Evolutionary conservation across 2,329 filamentous ascomycete species (phyloP).

Genomic region (Claviceps pusilla): DNA sequence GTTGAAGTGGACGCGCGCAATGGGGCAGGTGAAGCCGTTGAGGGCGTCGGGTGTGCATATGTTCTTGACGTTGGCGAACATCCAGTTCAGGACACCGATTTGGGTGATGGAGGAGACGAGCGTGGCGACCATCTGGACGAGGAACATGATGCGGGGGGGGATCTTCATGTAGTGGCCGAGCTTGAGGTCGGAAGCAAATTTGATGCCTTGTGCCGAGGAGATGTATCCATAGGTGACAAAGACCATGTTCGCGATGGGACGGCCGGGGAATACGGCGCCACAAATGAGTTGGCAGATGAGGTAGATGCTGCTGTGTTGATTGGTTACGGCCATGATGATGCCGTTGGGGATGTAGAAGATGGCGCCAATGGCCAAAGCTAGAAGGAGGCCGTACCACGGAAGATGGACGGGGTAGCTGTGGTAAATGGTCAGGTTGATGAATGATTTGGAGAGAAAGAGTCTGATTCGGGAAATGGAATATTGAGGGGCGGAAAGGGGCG

Average conservation of each 20-base stretch:
- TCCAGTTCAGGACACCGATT: conserved; percentile 78
- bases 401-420: conserved; percentile 60
- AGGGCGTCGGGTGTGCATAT: conserved; percentile 69
- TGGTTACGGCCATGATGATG: conserved; percentile 86
- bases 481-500: not conserved
- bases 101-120: conserved; percentile 66
- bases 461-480: not conserved
- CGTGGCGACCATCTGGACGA: conserved; percentile 63
- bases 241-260: conserved; percentile 83
- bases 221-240: conserved; percentile 88
- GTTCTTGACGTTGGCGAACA: conserved; percentile 61
- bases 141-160: conserved; percentile 61
- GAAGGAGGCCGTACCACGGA: conserved; percentile 72
- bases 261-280: conserved; percentile 66
- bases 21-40: conserved; percentile 77
- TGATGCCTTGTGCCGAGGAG: conserved; percentile 74
- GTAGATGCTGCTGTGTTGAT: conserved; percentile 76
- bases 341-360: conserved; percentile 81
- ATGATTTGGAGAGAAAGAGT: not conserved
- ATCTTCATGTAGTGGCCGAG: conserved; percentile 83
- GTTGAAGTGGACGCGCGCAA: conserved; percentile 80
- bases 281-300: conserved; percentile 76
- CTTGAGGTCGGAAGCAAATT: conserved; percentile 77
- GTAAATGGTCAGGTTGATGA: not conserved
- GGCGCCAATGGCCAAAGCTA: conserved; percentile 63